phyloP scores from a whole-genome alignment of 345 rosid species.

The Euphorbia peplus region DNA sequence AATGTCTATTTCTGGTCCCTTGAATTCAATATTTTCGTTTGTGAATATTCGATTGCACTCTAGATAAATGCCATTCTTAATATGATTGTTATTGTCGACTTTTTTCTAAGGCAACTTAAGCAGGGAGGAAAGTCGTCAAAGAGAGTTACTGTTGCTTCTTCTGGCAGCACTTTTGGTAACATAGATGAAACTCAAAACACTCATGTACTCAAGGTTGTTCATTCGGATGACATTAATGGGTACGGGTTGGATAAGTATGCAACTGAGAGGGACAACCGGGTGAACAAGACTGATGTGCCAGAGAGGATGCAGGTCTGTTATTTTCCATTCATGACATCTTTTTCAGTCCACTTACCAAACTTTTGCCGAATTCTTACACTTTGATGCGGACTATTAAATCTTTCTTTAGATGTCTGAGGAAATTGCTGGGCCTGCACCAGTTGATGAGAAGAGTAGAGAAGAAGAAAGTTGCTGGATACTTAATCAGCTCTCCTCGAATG shows the following conservation, averaged over 20 bases:
- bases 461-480: slow-evolving; percentile 15
- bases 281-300: slow-evolving; percentile 5
- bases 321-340: neutral
- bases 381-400: neutral
- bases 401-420: slow-evolving; percentile 4
- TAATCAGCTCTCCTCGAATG: neutral
- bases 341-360: neutral
- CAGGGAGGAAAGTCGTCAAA: neutral
- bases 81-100: neutral
- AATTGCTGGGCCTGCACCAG: neutral
- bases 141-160: neutral
- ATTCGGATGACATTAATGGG: neutral
- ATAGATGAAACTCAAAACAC: neutral
- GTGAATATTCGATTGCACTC: neutral
- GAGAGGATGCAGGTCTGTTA: slow-evolving; percentile 14
- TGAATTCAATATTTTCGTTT: neutral
- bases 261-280: slow-evolving; percentile 2
- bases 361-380: neutral
- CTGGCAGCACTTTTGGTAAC: neutral
- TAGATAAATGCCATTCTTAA: neutral
- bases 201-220: slow-evolving; percentile 2
- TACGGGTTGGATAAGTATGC: slow-evolving; percentile 2
- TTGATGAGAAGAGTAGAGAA: slow-evolving; percentile 6
- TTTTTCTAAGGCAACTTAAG: neutral
- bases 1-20: neutral